phyloP scores from a whole-genome alignment of 2,329 filamentous ascomycete species.

The Botryotinia globosa region DNA sequence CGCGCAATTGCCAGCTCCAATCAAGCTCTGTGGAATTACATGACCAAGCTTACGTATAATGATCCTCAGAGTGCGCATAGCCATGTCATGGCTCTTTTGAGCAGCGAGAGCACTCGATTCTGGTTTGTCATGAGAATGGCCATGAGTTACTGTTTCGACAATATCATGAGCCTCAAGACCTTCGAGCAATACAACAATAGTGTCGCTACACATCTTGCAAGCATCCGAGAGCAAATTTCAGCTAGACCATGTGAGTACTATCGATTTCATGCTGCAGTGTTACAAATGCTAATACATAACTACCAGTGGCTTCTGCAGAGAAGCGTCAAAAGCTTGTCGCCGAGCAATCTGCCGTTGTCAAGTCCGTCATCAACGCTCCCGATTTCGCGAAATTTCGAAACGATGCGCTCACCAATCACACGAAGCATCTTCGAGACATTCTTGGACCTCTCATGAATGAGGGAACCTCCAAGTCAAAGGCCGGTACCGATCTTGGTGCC shows the following conservation, averaged over 20 bases:
- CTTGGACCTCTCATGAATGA: slow-evolving; percentile 45
- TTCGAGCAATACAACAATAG: slow-evolving; percentile 39
- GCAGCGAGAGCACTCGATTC: slow-evolving; percentile 35
- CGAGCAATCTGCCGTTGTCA: slow-evolving; percentile 40
- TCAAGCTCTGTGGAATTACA: slow-evolving; percentile 41
- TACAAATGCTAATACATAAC: slow-evolving; percentile 18
- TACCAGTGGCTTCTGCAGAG: slow-evolving; percentile 27
- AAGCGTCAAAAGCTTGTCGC: slow-evolving; percentile 40
- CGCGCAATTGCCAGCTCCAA: slow-evolving; percentile 28
- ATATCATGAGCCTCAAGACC: slow-evolving; percentile 39
- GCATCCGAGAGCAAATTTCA: slow-evolving; percentile 26
- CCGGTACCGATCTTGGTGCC: slow-evolving; percentile 42
- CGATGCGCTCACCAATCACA: slow-evolving; percentile 26
- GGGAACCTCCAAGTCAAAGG: slow-evolving; percentile 38
- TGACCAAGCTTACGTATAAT: slow-evolving; percentile 38
- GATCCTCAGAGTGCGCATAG: slow-evolving; percentile 37
- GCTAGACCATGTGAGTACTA: slow-evolving; percentile 34
- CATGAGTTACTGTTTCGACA: slow-evolving; percentile 40
- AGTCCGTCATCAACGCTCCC: slow-evolving; percentile 41
- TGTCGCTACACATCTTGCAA: slow-evolving; percentile 31
- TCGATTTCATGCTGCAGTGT: background rate
- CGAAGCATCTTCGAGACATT: slow-evolving; percentile 43
- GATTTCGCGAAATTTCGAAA: slow-evolving; percentile 36
- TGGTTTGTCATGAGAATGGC: slow-evolving; percentile 43
- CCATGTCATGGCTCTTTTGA: slow-evolving; percentile 39